These are phyloP conservation scores for Beauveria varroae DNA, from an alignment of 2,329 filamentous ascomycete species.

Conservation along the genomic window DNA sequence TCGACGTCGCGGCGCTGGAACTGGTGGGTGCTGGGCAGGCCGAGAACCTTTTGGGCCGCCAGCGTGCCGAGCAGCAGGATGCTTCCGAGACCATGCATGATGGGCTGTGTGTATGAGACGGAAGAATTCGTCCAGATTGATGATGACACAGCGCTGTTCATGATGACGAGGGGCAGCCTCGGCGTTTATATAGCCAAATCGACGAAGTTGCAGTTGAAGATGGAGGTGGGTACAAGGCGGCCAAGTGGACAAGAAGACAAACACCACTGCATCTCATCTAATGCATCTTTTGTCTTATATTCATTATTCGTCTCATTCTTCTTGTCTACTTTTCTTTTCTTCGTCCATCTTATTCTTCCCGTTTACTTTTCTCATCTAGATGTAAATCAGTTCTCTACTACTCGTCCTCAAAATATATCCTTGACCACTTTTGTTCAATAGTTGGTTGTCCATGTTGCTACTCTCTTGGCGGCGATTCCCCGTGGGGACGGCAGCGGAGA, in stretches of 20 bases:
- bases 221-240: slow-evolving; percentile 1
- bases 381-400: no score
- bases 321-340: no score
- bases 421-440: no score
- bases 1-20: slow-evolving; percentile 36
- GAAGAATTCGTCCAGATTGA: slow-evolving; percentile 7
- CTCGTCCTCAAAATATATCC: no score
- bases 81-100: slow-evolving; percentile 43
- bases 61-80: slow-evolving; percentile 43
- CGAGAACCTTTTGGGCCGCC: slow-evolving; percentile 44
- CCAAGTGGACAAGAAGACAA: no score
- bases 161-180: neutral
- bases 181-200: neutral
- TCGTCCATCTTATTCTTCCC: no score
- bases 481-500: neutral
- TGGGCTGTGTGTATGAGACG: slow-evolving; percentile 24
- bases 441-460: no score
- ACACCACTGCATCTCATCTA: no score
- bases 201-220: neutral
- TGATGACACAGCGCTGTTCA: neutral
- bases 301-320: no score
- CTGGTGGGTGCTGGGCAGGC: slow-evolving; percentile 28
- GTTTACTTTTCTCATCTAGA: no score
- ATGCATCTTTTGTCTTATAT: no score
- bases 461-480: neutral